Conservation (phyloP, 805 yeast species). For the Suhomyces pyralidae region DNA sequence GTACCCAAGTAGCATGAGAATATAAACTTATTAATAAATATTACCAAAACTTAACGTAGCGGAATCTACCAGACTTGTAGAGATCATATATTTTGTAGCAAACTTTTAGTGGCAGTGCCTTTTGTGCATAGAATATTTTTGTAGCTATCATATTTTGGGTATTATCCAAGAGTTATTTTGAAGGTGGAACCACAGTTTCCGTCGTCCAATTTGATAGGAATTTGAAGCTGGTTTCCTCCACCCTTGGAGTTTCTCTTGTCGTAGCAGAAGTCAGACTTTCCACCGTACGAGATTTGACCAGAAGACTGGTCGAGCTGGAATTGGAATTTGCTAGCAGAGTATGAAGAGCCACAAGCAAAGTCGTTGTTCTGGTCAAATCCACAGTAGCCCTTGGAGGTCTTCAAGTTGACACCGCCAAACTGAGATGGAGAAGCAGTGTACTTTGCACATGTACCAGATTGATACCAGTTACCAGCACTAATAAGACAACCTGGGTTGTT, state of each 20-base stretch:
- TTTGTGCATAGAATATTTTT: background rate
- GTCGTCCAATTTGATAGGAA: constrained; percentile 19
- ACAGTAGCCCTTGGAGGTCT: constrained; percentile 74
- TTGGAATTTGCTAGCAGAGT: constrained; percentile 42
- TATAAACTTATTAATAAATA: too few relatives aligned
- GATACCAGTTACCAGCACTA: constrained; percentile 82
- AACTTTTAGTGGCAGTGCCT: background rate
- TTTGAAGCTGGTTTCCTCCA: constrained; percentile 20
- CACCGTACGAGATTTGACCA: constrained; percentile 56
- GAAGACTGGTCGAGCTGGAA: constrained; percentile 52
- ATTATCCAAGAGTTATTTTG: constrained; percentile 8
- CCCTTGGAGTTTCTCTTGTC: constrained; percentile 15
- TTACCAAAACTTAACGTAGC: too few relatives aligned
- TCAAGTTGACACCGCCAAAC: constrained; percentile 70
- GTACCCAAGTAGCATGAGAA: background rate
- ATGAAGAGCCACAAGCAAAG: constrained; percentile 12
- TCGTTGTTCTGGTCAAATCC: constrained; percentile 26
- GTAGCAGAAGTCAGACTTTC: constrained; percentile 57
- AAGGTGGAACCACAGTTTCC: constrained; percentile 15
- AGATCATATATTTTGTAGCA: background rate
- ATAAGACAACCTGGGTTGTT: constrained; percentile 73
- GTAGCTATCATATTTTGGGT: too few relatives aligned
- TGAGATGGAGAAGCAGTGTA: constrained; percentile 54
- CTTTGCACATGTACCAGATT: constrained; percentile 81
- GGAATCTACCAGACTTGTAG: too few relatives aligned